These are phyloP conservation scores for Bacterosira constricta DNA, from an alignment of 108 stramenopile genomes.

Conservation along the genomic window DNA sequence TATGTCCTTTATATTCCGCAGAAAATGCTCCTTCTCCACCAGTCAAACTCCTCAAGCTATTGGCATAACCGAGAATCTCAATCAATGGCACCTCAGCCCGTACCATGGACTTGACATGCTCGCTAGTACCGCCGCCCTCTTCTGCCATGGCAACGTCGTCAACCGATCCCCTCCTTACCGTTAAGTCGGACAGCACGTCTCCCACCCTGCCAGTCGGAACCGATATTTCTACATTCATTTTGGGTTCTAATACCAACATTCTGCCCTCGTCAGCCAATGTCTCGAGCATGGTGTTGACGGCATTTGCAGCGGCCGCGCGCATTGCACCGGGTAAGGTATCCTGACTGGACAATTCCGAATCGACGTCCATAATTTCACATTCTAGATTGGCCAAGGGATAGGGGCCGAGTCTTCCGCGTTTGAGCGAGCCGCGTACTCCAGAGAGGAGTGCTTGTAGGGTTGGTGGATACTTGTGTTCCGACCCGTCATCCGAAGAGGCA, in stretches of 20 bases:
- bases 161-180: conserved; percentile 74
- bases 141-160: conserved; percentile 81
- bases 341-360: conserved; percentile 70
- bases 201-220: conserved; percentile 85
- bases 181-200: conserved; percentile 84
- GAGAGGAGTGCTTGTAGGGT: conserved; percentile 66
- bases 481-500: conserved; percentile 47
- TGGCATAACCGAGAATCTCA: conserved; percentile 90
- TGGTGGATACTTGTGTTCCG: conserved; percentile 55
- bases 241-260: conserved; percentile 78
- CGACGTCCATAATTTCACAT: conserved; percentile 73
- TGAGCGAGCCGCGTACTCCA: conserved; percentile 79
- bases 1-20: conserved; percentile 87
- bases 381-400: conserved; percentile 69
- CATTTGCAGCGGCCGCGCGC: conserved; percentile 76
- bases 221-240: conserved; percentile 80
- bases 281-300: conserved; percentile 54
- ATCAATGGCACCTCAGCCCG: conserved; percentile 83
- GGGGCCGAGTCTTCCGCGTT: conserved; percentile 70
- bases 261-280: conserved; percentile 19
- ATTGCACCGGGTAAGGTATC: conserved; percentile 76
- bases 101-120: conserved; percentile 67
- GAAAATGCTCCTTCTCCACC: conserved; percentile 86
- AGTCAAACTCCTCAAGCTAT: conserved; percentile 78
- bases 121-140: conserved; percentile 18